phyloP scores from a whole-genome alignment of 2,329 filamentous ascomycete genomes.

The Massarina eburnea region DNA sequence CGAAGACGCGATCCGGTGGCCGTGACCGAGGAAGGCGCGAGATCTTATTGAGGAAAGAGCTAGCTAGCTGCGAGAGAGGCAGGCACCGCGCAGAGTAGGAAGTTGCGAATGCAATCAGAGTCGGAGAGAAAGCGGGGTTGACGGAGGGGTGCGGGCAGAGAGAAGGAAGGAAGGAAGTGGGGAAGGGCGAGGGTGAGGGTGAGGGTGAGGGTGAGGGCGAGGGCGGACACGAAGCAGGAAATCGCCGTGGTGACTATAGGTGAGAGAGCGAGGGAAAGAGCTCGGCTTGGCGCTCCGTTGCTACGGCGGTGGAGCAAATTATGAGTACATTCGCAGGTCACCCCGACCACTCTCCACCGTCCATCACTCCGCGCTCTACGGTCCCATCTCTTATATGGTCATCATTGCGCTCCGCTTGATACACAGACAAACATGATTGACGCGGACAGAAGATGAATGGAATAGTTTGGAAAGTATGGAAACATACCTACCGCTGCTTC shows the following conservation, averaged over 20 bases:
- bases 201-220: background rate
- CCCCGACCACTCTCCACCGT: no score
- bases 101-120: conserved; percentile 7
- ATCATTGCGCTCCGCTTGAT: background rate
- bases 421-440: background rate
- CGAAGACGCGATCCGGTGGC: background rate
- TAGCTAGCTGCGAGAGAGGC: background rate
- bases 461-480: background rate
- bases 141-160: background rate
- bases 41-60: background rate
- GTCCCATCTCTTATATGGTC: background rate
- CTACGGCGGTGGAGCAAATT: conserved; percentile 1
- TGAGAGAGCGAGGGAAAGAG: conserved; percentile 8
- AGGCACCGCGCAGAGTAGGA: background rate
- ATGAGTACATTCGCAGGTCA: background rate
- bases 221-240: background rate
- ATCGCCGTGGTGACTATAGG: conserved; percentile 2
- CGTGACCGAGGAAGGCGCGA: conserved; percentile 1
- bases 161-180: background rate
- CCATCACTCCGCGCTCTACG: background rate
- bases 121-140: conserved; percentile 6
- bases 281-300: conserved; percentile 6
- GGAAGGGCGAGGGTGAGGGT: no score
- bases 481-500: background rate
- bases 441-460: background rate